Evolutionary conservation across 192 early-diverging fungal genomes (phyloP), one percentile per base, ranked within the genome.

Genomic region (Coemansia brasiliensis): DNA sequence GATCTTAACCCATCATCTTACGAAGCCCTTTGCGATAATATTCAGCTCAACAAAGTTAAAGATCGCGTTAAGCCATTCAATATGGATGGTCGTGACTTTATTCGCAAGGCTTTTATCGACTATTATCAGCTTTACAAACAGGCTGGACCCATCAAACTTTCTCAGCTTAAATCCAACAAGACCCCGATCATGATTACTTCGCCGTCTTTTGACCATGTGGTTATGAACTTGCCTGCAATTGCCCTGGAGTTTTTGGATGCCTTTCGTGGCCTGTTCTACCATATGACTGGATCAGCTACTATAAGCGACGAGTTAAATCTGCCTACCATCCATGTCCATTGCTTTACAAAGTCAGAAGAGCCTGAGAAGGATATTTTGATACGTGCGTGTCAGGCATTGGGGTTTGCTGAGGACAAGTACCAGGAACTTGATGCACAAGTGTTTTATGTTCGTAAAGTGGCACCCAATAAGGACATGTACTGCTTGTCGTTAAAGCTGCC

Each of bases 401-500:
- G 83, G 4, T 65, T 67, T 39, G 65, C 83, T 3, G 59, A 81
- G 32, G 71, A 82, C 22, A 32, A 63, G 20, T 64, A 69, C 46
- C 38, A 20, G 13, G 63, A 69, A 5, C 54, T 73, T 2, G 68
- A 66, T n/a, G 79, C 67, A 1, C 50, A 57, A 9, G 74, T 94
- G 4, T 87, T 91, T 63, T 88, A 84, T 66, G 98, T 99, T 1
- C 88, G 98, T 20, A 89, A 90, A 43, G 98, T 99, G 2, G 94
- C 98, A 1, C 98, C 98, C 2, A 94, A 93, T 48, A 99, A 99
- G 82, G 94, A 99, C 24, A 99, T 99, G 98, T 87, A 92, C 60
- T 99, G 98, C 63, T 74, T 98, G 39, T 90, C 90, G 11, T 91
- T 99, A 62, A 69, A 69, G 10, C 69, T 99, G 45, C 89, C 90